A percentile compares a stretch with the other conserved stretches of the same genome.
Conservation (phyloP, 2,329 filamentous ascomycete species). For the Gaeumannomyces sp. region DNA sequence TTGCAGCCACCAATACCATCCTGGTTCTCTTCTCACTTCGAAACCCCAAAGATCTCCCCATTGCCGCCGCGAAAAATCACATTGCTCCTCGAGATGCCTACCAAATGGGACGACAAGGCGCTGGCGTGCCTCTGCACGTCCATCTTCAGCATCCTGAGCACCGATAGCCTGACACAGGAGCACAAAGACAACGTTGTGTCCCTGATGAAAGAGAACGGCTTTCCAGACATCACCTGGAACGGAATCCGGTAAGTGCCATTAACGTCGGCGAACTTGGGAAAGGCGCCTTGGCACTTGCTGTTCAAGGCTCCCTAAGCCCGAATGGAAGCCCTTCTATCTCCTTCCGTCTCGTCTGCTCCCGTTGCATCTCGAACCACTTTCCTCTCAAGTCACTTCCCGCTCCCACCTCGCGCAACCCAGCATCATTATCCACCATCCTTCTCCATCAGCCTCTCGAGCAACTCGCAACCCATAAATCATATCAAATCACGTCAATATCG, state of each 20-base stretch:
- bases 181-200: slow-evolving; percentile 20
- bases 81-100: slow-evolving; percentile 17
- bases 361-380: background rate
- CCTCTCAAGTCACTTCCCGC: slow-evolving; percentile 12
- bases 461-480: background rate
- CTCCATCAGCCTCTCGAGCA: slow-evolving; percentile 13
- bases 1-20: background rate
- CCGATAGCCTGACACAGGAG: slow-evolving; percentile 15
- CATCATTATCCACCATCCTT: slow-evolving; percentile 16
- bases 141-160: slow-evolving; percentile 16
- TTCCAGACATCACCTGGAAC: slow-evolving; percentile 26
- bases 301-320: background rate
- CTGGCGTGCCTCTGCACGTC: slow-evolving; percentile 23
- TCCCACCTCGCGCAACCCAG: slow-evolving; percentile 12
- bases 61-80: background rate
- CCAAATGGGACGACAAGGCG: slow-evolving; percentile 23
- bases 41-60: background rate
- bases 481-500: background rate
- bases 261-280: too few relatives aligned
- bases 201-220: slow-evolving; percentile 19
- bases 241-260: slow-evolving; percentile 27
- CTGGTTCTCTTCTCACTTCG: background rate
- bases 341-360: background rate
- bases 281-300: too few relatives aligned
- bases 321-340: background rate